Evolutionary conservation across 169 alveolate genomes (phyloP).

Genomic region (Plasmodium fragile): DNA sequence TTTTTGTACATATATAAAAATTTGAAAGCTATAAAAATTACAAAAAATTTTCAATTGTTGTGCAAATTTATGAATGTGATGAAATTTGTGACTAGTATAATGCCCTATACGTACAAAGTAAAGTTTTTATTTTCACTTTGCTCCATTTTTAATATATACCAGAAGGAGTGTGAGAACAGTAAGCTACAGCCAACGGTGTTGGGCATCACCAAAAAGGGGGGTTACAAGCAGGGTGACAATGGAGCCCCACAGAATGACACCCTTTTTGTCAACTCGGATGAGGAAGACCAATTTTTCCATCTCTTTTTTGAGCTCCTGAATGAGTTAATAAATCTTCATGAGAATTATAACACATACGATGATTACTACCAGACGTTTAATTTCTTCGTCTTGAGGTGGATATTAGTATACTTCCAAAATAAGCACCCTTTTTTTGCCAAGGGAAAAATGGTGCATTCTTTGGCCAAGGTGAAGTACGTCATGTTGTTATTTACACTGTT

Average conservation of each 20-base stretch:
- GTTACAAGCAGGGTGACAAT: neutral
- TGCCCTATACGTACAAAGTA: conserved; percentile 55
- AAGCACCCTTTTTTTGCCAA: conserved; percentile 36
- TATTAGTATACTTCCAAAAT: conserved; percentile 51
- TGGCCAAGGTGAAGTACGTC: conserved; percentile 25
- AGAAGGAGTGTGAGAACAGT: conserved; percentile 8
- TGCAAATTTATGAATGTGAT: conserved; percentile 60
- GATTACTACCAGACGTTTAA: conserved; percentile 25
- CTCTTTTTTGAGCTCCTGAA: conserved; percentile 54
- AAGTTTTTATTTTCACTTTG: conserved; percentile 53
- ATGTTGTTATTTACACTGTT: conserved; percentile 28
- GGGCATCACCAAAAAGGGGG: neutral
- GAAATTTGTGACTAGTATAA: conserved; percentile 6
- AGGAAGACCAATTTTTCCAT: conserved; percentile 25
- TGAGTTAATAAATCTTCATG: conserved; percentile 11
- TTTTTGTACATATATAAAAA: conserved; percentile 55
- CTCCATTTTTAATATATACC: conserved; percentile 71
- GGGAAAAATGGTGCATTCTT: conserved; percentile 1
- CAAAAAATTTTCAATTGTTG: conserved; percentile 41
- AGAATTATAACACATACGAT: conserved; percentile 66
- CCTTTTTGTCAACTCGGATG: conserved; percentile 7
- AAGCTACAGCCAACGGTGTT: neutral
- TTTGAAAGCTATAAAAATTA: conserved; percentile 42
- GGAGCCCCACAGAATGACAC: neutral
- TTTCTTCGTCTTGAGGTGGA: conserved; percentile 68